Evolutionary conservation across 2,329 filamentous ascomycete genomes (phyloP).

Genomic region (Cercospora citrullina): DNA sequence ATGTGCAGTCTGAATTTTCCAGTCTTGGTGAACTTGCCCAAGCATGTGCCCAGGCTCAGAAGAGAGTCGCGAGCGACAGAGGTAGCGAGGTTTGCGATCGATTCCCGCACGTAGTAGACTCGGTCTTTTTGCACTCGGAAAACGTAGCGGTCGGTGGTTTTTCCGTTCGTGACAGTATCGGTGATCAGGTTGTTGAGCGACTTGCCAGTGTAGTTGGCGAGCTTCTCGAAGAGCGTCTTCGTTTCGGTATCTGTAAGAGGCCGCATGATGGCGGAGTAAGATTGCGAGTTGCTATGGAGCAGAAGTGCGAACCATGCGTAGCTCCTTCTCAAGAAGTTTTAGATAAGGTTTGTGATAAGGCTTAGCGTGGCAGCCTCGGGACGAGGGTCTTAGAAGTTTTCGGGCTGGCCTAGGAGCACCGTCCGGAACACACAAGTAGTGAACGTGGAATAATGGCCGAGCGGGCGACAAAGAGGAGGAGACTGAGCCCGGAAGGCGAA

Average conservation of each 20-base stretch:
- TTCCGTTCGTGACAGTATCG: conserved; percentile 51
- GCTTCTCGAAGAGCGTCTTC: conserved; percentile 82
- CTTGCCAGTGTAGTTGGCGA: conserved; percentile 88
- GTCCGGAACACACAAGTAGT: neutral
- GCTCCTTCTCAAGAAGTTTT: conserved; percentile 5
- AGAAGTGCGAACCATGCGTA: neutral
- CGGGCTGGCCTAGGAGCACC: neutral
- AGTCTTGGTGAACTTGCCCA: conserved; percentile 95
- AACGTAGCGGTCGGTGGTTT: conserved; percentile 67
- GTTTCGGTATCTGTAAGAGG: conserved; percentile 78
- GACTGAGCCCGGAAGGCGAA: conserved; percentile 51
- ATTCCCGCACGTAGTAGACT: conserved; percentile 89
- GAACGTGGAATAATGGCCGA: conserved; percentile 45
- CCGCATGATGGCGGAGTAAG: conserved; percentile 60
- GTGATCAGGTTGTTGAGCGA: conserved; percentile 75
- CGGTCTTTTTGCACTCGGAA: conserved; percentile 80
- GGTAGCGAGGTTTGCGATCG: conserved; percentile 86
- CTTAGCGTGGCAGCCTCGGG: conserved; percentile 3
- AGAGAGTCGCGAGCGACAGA: conserved; percentile 79
- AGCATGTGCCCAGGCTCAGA: conserved; percentile 82
- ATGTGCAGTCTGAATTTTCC: conserved; percentile 95
- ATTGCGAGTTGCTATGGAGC: neutral
- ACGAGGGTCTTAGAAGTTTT: conserved; percentile 4
- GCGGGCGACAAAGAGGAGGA: conserved; percentile 52
- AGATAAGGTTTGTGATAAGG: conserved; percentile 12